Base-by-base conservation (phyloP, 352 stramenopile genomes). In the Plasmopara muralis region DNA sequence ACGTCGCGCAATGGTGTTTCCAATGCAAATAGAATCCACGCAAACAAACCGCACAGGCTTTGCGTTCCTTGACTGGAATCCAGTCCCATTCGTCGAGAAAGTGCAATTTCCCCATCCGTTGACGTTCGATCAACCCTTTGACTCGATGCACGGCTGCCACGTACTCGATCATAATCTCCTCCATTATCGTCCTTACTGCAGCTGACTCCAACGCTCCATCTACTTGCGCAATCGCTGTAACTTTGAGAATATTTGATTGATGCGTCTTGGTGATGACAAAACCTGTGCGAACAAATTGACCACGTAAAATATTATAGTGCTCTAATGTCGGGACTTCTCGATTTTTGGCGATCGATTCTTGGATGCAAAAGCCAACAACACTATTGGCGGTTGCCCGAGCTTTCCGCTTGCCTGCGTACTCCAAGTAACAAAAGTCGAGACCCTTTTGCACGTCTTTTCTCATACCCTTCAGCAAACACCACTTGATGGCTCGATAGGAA, bases 1-100 rank as follows among this genome's bases (percentile, higher is more conserved):
- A 90, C 5, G 79, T 81, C 0, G 76, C 63, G 44, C 80, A 90
- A 50, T 90, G 80, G 48, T 88, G 74, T 45, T 87, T 87, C 15
- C 80, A 66, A 60, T 83, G 83, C 48, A 90, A 88, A 46, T 85
- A 83, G 50, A 93, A 93, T 0, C 69, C 72, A 16, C 77, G 80
- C 2, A 89, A 50, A 58, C 83, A 93, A 41, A 93, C 80, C 1
- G 77, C 77, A 48, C 83, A 93, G 0, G 78, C 80, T 62, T 88
- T 89, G 45, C 83, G 77, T 20, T 90, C 79, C 18, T 75, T 65
- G 9, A 74, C 71, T 5, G 77, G 62, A 6, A 93, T 66, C 77
- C 76, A 90, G 34, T 89, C 74, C 76, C 76, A 93, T 50, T 87
- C 72, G 43, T 90, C 76, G 45, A 93, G 49, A 52, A 87, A 87